Percentiles rank a stretch among this genome's conserved stretches.
Conservation (phyloP, 805 yeast species). For the Kodamaea leandrae region DNA sequence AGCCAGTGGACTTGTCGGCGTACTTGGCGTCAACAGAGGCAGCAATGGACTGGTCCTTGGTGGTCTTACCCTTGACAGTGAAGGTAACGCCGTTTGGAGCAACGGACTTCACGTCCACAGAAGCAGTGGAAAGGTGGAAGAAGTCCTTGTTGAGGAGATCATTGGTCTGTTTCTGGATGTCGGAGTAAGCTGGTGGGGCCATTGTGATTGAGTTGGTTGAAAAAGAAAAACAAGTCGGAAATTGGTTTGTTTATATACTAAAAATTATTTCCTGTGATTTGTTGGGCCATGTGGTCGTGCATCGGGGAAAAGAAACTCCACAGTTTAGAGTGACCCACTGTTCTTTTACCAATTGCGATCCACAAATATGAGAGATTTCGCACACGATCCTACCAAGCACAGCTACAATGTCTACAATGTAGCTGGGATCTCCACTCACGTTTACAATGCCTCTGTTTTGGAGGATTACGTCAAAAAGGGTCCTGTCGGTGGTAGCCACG, state of each 20-base stretch:
- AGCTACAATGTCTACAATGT: constrained; percentile 19
- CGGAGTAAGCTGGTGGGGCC: constrained; percentile 85
- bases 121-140: constrained; percentile 85
- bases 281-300: constrained; percentile 11
- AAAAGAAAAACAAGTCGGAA: constrained; percentile 5
- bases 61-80: constrained; percentile 88
- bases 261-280: constrained; percentile 7
- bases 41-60: constrained; percentile 75
- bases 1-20: constrained; percentile 88
- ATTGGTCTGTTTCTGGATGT: constrained; percentile 89
- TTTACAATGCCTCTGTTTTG: constrained; percentile 39
- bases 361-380: neutral
- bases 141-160: constrained; percentile 88
- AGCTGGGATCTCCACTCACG: constrained; percentile 46
- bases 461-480: constrained; percentile 20
- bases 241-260: constrained; percentile 4
- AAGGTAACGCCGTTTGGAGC: constrained; percentile 97
- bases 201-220: constrained; percentile 19
- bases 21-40: constrained; percentile 90
- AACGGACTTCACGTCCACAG: constrained; percentile 83
- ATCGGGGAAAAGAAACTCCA: constrained; percentile 2
- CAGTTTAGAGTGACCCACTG: neutral
- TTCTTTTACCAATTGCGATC: neutral
- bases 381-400: constrained; percentile 1
- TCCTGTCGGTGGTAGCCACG: constrained; percentile 13